Conservation (phyloP, 2,329 filamentous ascomycete species). For the Septoria petroselini region DNA sequence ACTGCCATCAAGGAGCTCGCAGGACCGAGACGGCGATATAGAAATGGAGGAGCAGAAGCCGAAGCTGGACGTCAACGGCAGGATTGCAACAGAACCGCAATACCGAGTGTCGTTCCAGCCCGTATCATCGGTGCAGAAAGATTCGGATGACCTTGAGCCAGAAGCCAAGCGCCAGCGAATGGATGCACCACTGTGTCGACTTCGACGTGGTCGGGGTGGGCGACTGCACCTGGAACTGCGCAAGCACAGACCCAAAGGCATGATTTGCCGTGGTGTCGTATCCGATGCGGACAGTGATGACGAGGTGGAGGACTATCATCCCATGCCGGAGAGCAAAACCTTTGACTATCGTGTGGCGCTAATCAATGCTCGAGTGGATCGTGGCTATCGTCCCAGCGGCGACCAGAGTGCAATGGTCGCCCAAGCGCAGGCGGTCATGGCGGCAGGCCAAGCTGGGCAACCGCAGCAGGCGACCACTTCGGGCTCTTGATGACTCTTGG, state of each 20-base stretch:
- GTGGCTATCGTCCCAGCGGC: conserved; percentile 36
- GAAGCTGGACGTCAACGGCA: conserved; percentile 21
- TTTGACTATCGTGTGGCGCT: conserved; percentile 65
- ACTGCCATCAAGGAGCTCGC: conserved; percentile 42
- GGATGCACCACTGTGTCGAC: conserved; percentile 65
- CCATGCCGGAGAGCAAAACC: conserved; percentile 48
- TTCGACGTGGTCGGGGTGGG: conserved; percentile 79
- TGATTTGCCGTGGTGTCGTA: conserved; percentile 35
- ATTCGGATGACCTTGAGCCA: conserved; percentile 17
- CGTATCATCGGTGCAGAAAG: conserved; percentile 10
- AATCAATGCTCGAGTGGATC: conserved; percentile 39
- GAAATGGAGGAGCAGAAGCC: conserved; percentile 37
- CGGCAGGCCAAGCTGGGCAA: conserved; percentile 18
- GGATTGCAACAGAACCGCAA: conserved; percentile 27
- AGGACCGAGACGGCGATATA: conserved; percentile 40
- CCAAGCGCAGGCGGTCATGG: conserved; percentile 17
- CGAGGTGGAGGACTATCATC: conserved; percentile 51
- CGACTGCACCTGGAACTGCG: conserved; percentile 77
- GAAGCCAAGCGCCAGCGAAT: conserved; percentile 23
- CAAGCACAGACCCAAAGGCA: conserved; percentile 28
- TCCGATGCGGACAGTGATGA: conserved; percentile 85
- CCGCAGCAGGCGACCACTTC: conserved; percentile 19
- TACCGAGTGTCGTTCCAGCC: conserved; percentile 27
- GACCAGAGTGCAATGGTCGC: conserved; percentile 28
- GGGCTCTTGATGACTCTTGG: conserved; percentile 5